Evolutionary conservation across 2,329 filamentous ascomycete species (phyloP).

Genomic region (Parafenestella ontariensis): DNA sequence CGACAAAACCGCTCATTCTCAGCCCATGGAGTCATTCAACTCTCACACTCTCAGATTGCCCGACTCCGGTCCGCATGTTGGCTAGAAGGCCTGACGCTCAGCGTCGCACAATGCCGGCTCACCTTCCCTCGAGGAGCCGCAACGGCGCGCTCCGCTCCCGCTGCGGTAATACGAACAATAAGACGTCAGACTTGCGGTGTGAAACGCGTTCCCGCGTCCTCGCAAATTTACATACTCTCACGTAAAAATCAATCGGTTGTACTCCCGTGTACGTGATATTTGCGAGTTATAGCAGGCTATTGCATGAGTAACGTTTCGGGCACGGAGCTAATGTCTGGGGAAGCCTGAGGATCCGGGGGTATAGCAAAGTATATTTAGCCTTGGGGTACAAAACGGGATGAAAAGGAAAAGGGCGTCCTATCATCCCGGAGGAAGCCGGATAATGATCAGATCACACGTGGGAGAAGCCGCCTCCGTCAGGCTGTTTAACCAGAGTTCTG

Average conservation of each 20-base stretch:
- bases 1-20: background rate
- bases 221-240: background rate
- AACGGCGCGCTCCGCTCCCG: slow-evolving; percentile 27
- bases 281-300: background rate
- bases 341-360: slow-evolving; percentile 3
- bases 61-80: background rate
- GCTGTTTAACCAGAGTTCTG: background rate
- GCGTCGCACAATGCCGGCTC: background rate
- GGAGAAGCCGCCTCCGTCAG: background rate
- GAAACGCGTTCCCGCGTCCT: background rate
- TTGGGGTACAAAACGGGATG: background rate
- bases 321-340: slow-evolving; percentile 1
- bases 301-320: background rate
- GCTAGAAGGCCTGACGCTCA: slow-evolving; percentile 2
- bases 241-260: background rate
- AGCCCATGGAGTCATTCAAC: background rate
- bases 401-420: background rate
- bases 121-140: background rate
- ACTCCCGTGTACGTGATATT: background rate
- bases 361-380: background rate
- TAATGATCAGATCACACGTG: background rate
- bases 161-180: background rate
- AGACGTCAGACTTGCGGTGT: slow-evolving; percentile 2
- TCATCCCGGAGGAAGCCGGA: background rate
- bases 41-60: background rate